Percentiles rank a stretch among this genome's conserved stretches.
phyloP scores from a whole-genome alignment of 2,329 filamentous ascomycete species.

The Aspergillus sp. region DNA sequence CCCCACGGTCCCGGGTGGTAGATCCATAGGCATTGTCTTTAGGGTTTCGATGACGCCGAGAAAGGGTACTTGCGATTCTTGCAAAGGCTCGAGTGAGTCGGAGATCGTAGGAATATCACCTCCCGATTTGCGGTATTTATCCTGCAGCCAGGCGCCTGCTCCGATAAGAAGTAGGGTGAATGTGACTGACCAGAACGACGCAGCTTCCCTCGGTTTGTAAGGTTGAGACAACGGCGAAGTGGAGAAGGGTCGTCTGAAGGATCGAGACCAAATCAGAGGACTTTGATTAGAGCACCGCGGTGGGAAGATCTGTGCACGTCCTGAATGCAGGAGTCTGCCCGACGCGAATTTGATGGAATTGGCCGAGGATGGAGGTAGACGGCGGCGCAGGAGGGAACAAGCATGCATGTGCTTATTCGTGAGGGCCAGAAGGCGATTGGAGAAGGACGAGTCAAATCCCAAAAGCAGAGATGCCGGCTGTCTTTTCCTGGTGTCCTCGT shows the following conservation, averaged over 20 bases:
- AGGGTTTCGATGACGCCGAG: conserved; percentile 40
- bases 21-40: conserved; percentile 36
- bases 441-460: conserved; percentile 8
- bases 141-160: conserved; percentile 37
- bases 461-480: background rate
- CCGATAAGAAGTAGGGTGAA: conserved; percentile 35
- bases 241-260: conserved; percentile 30
- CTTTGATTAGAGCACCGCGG: conserved; percentile 22
- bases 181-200: conserved; percentile 41
- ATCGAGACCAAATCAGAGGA: conserved; percentile 25
- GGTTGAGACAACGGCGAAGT: conserved; percentile 23
- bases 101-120: conserved; percentile 15
- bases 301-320: conserved; percentile 25
- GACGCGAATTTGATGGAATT: conserved; percentile 23
- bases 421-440: conserved; percentile 9
- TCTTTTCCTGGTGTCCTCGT: background rate
- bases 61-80: conserved; percentile 25
- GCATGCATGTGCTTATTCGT: conserved; percentile 38
- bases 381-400: conserved; percentile 30
- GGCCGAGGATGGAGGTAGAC: conserved; percentile 36
- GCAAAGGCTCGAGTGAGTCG: conserved; percentile 15
- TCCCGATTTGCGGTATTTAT: conserved; percentile 30
- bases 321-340: conserved; percentile 15
- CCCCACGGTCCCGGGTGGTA: conserved; percentile 67
- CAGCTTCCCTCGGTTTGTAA: conserved; percentile 35